Evolutionary conservation across 345 rosid genomes (phyloP), one percentile per base, ranked within the genome.

Genomic region (Alliaria petiolata): DNA sequence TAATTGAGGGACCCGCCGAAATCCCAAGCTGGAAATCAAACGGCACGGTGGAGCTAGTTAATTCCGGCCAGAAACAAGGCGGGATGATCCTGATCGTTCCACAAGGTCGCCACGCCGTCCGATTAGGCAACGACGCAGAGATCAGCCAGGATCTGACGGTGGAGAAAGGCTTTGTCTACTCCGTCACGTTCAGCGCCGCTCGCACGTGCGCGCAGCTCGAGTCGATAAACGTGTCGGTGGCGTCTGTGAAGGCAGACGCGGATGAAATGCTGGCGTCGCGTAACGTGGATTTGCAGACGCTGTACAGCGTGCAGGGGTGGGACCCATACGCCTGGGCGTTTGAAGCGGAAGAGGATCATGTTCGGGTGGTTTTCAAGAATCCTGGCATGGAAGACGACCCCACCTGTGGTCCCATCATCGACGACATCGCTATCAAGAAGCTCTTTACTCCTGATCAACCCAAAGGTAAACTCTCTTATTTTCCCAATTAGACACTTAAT

Each of bases 371-470:
- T 53, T 95, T 91, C 69, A 81, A 83, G 76, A 95, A 95, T 61
- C 90, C 91, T 25, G 99, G 99, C 19, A 95, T 91, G 99, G 99
- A 91, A 65, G 96, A 95, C 44, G 99, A 95, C 83, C 97, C 99
- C 5, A 83, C 96, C 1, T 95, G 99, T 74, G 99, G 99, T 16
- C 99, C 99, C 62, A 91, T 95, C 51, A 88, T 95, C 8, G 99
- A 95, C 31, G 90, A 91, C 20, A 78, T 95, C 7, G 91, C 97
- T 12, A 79, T 95, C 63, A 95, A 95, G 83, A 95, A 91, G 81
- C 95, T 95, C 52, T 86, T 86, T 62, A 33, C 78, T 12, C 99
- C 99, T 36, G 89, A 89, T 62, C 84, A 62, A 12, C 82, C 85
- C 79, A 88, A 86, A 88, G 96, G 99, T 91, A 5, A 17, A 40